Conservation (phyloP, 2,329 filamentous ascomycete species). For the Exophiala alcalophila region DNA sequence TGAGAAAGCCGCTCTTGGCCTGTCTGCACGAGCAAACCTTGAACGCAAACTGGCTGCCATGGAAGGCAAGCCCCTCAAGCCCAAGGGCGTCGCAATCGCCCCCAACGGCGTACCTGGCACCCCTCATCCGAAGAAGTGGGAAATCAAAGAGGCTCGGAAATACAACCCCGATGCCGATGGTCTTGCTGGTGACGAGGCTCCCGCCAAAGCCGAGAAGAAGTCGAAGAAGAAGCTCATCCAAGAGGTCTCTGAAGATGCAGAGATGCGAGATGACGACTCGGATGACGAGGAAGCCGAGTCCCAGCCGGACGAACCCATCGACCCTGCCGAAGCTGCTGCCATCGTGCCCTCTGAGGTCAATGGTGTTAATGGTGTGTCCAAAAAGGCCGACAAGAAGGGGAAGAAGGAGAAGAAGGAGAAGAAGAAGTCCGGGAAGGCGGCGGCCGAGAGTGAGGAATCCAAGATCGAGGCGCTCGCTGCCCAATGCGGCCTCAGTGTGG, state of each 20-base stretch:
- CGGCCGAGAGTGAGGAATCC: conserved; percentile 35
- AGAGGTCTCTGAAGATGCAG: conserved; percentile 38
- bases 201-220: conserved; percentile 43
- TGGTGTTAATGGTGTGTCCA: conserved; percentile 22
- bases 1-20: conserved; percentile 78
- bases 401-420: conserved; percentile 46
- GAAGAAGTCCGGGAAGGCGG: conserved; percentile 33
- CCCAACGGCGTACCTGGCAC: conserved; percentile 65
- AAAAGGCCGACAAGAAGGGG: conserved; percentile 32
- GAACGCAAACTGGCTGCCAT: conserved; percentile 55
- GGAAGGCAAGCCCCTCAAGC: conserved; percentile 84
- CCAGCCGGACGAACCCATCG: conserved; percentile 45
- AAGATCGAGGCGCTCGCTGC: conserved; percentile 60
- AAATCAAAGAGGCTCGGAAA: conserved; percentile 86
- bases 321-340: conserved; percentile 35
- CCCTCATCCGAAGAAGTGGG: conserved; percentile 69
- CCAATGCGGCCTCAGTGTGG: conserved; percentile 65
- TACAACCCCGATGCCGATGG: conserved; percentile 96
- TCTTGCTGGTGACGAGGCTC: conserved; percentile 65
- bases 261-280: conserved; percentile 42
- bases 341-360: conserved; percentile 32
- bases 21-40: conserved; percentile 51
- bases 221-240: conserved; percentile 46
- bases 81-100: conserved; percentile 70
- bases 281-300: conserved; percentile 41